A percentile compares a stretch with the other conserved stretches of the same genome.
These are phyloP conservation scores for Dipodascus albidus DNA, from an alignment of 805 yeast genomes.

Conservation along the genomic window DNA sequence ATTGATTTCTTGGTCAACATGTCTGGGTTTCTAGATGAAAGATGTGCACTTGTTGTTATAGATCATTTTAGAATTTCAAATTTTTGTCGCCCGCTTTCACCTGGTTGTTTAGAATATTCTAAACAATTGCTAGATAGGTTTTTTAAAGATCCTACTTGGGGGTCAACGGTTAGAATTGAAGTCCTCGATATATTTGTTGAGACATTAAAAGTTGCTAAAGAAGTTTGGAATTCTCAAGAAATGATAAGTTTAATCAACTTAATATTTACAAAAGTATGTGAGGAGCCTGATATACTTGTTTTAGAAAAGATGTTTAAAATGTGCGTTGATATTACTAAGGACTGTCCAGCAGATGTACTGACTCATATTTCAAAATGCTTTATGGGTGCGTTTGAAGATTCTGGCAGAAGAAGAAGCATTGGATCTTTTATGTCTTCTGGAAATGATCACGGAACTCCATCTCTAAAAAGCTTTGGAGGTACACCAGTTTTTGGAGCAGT, in stretches of 20 bases:
- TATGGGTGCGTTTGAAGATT: background rate
- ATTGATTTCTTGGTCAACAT: conserved; percentile 32
- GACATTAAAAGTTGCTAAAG: conserved; percentile 16
- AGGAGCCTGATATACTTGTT: conserved; percentile 9
- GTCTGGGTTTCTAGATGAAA: conserved; percentile 28
- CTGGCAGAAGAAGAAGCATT: background rate
- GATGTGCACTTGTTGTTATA: conserved; percentile 34
- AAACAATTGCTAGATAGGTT: conserved; percentile 35
- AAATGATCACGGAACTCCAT: background rate
- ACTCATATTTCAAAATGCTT: conserved; percentile 9
- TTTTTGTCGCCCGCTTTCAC: conserved; percentile 41
- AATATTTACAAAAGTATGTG: conserved; percentile 7
- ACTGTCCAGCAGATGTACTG: conserved; percentile 3
- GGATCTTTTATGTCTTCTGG: background rate
- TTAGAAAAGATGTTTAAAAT: conserved; percentile 1
- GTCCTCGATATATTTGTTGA: conserved; percentile 22
- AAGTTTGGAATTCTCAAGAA: background rate
- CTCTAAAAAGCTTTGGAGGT: background rate
- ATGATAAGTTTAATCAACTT: conserved; percentile 4
- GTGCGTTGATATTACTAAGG: conserved; percentile 1
- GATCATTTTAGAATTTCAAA: conserved; percentile 37
- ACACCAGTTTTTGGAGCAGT: conserved; percentile 11
- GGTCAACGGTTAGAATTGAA: conserved; percentile 21
- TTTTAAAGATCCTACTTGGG: conserved; percentile 21
- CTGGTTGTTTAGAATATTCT: conserved; percentile 41